Evolutionary conservation across 495 filamentous ascomycete species (phyloP), one percentile per base, ranked within the genome.

Genomic region (Penicillium herquei): DNA sequence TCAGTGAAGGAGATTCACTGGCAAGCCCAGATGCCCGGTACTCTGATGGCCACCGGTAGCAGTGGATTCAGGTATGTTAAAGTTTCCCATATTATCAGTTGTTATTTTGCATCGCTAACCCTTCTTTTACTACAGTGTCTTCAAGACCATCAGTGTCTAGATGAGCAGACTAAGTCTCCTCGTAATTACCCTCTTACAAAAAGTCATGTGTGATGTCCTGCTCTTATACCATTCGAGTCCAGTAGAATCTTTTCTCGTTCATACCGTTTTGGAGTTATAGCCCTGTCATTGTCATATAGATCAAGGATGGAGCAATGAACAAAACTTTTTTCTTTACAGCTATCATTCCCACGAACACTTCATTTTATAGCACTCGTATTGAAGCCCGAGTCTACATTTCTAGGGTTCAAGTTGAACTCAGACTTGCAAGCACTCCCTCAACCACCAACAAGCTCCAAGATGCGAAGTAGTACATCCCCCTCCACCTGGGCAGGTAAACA

Each of bases 11-110:
- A 98, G 70, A 72, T 88, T 47, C 94, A 98, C 73, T 98, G 94
- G 92, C 94, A 98, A 71, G 87, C 87, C 17, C 94, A 98, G 75
- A 96, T 96, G 67, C 91, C 91, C 0, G 94, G 94, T n/a, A 82
- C 82, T 17, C 74, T 97, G 26, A 86, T 97, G 72, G 92, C 90
- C 8, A 98, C 94, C 6, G 94, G 94, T 11, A 86, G 89, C 54
- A 83, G 81, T 67, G 87, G 89, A 49, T 97, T 98, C 70, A 85
- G 84, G 83, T 86, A 62, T 51, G 65, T 55, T 3, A 70, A 64
- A 74, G 67, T 33, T 39, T 4, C 16, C 6, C 11, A 14, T 34
- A 31, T 59, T 59, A 10, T 31, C 8, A 48, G 39, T 39, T 21
- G n/a, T 12, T 44, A 39, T 39, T 21, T 12, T 44, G 18, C 39